Conservation (phyloP, 1,284 basidiomycete species). For the Coniferiporia sulphurascens region DNA sequence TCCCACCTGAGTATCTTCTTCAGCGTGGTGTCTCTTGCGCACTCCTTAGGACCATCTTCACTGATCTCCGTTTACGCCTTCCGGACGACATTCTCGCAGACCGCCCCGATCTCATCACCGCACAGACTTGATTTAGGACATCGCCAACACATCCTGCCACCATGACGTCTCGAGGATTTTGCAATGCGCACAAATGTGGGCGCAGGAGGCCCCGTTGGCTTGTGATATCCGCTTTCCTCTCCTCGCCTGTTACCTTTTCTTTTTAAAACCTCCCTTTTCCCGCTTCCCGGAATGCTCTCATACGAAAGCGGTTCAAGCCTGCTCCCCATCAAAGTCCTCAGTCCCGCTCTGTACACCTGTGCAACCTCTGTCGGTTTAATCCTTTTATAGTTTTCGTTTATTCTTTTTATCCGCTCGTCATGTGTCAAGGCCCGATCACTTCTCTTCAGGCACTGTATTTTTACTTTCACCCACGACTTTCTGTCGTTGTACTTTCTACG, state of each 20-base stretch:
- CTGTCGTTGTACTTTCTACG: slow-evolving; percentile 4
- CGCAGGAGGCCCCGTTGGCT: not conserved
- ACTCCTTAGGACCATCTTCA: slow-evolving; percentile 35
- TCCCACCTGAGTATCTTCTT: slow-evolving; percentile 39
- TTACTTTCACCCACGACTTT: not conserved
- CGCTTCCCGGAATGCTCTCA: not conserved
- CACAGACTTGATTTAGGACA: not conserved
- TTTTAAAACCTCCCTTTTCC: not conserved
- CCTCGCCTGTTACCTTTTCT: not conserved
- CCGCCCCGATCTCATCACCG: slow-evolving; percentile 8
- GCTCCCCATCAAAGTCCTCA: not conserved
- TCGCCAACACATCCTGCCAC: not conserved
- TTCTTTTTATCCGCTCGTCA: not conserved
- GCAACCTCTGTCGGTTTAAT: not conserved
- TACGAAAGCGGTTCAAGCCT: not conserved
- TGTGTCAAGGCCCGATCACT: not conserved
- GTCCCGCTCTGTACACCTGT: not conserved
- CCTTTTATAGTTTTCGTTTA: not conserved
- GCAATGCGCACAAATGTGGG: not conserved
- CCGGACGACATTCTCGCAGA: slow-evolving; percentile 25
- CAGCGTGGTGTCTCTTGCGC: slow-evolving; percentile 36
- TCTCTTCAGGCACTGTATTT: slow-evolving; percentile 1
- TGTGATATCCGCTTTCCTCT: not conserved
- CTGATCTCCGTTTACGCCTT: slow-evolving; percentile 35
- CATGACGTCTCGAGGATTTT: not conserved